phyloP scores from a whole-genome alignment of 768 basidiomycete species.

The Psilocybe tampanensis region DNA sequence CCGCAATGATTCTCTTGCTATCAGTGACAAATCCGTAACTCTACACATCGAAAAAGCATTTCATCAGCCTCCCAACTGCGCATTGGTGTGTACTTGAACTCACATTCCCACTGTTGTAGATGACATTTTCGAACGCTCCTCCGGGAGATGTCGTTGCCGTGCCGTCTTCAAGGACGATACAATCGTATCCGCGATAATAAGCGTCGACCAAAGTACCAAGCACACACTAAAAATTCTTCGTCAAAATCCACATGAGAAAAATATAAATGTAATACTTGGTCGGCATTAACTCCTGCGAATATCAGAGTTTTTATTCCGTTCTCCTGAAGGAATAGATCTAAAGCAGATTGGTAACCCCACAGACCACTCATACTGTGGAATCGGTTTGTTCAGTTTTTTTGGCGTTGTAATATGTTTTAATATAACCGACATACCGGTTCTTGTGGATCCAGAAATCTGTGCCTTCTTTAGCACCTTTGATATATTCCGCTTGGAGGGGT shows the following conservation, averaged over 20 bases:
- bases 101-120: constrained; percentile 59
- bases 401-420: too few species aligned
- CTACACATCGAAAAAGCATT: constrained; percentile 31
- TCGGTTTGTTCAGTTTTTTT: background rate
- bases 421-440: constrained; percentile 48
- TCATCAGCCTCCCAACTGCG: constrained; percentile 10
- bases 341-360: constrained; percentile 64
- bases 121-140: constrained; percentile 57
- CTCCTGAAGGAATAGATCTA: constrained; percentile 65
- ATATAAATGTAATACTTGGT: constrained; percentile 46
- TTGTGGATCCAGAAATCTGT: constrained; percentile 77
- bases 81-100: constrained; percentile 22
- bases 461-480: constrained; percentile 51
- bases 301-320: constrained; percentile 63
- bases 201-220: constrained; percentile 64
- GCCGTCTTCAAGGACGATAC: constrained; percentile 56
- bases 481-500: constrained; percentile 57
- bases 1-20: constrained; percentile 29
- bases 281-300: constrained; percentile 68
- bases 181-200: constrained; percentile 67
- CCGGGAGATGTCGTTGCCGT: constrained; percentile 65
- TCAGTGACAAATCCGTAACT: constrained; percentile 56
- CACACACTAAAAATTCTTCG: constrained; percentile 49
- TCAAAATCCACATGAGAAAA: constrained; percentile 1
- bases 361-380: constrained; percentile 59